A percentile compares a stretch with the other conserved stretches of the same genome.
Evolutionary conservation across 768 basidiomycete genomes (phyloP).

Genomic region (Mycena pura): DNA sequence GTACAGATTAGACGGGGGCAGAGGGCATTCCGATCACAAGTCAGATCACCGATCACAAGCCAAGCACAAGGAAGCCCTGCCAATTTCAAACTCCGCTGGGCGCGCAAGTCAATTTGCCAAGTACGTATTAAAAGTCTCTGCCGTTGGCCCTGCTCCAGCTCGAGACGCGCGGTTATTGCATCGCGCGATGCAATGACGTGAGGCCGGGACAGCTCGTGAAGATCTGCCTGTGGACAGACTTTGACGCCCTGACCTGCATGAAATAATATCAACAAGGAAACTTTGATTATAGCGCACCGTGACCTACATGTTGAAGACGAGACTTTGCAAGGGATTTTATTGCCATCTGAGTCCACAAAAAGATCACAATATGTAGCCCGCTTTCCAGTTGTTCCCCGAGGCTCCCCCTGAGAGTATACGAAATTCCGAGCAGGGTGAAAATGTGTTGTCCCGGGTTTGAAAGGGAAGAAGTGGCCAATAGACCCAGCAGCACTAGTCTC

Average conservation of each 20-base stretch:
- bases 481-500: background rate
- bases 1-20: no score
- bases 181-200: background rate
- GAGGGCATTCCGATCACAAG: no score
- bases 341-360: background rate
- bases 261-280: background rate
- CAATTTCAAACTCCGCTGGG: no score
- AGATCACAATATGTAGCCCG: background rate
- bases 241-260: background rate
- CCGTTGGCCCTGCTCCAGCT: background rate
- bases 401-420: background rate
- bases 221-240: background rate
- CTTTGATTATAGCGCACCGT: background rate
- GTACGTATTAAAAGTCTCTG: no score
- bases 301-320: background rate
- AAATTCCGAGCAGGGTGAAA: background rate
- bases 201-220: background rate
- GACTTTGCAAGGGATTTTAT: background rate
- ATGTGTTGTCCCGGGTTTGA: background rate
- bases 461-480: background rate
- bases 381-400: background rate
- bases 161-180: background rate
- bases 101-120: no score
- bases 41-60: no score
- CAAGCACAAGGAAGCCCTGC: no score